These are phyloP conservation scores for Tetrapisispora taiwanensis DNA, from an alignment of 805 yeast genomes.

Conservation along the genomic window DNA sequence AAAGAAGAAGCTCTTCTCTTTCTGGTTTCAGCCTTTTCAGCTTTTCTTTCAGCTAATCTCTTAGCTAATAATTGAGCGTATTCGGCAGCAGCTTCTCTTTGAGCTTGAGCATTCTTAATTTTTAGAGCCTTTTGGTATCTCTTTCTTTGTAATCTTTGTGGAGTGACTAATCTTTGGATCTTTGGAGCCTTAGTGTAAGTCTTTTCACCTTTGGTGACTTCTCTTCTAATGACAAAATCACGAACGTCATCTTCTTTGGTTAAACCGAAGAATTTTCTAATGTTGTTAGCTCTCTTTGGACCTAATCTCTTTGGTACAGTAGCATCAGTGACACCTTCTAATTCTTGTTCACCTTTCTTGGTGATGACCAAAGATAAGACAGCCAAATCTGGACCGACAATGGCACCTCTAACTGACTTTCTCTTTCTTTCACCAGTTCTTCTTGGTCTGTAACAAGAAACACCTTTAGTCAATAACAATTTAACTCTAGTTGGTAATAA, in stretches of 20 bases:
- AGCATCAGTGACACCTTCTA: slow-evolving; percentile 90
- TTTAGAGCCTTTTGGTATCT: slow-evolving; percentile 89
- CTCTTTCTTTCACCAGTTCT: slow-evolving; percentile 99
- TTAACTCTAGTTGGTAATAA: slow-evolving; percentile 99
- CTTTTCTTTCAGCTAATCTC: slow-evolving; percentile 97
- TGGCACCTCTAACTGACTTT: slow-evolving; percentile 99
- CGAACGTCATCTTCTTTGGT: slow-evolving; percentile 40
- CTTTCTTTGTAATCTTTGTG: slow-evolving; percentile 98
- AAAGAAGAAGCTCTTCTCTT: slow-evolving; percentile 99
- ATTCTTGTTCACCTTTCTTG: slow-evolving; percentile 95
- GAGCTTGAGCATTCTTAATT: slow-evolving; percentile 94
- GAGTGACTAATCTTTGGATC: slow-evolving; percentile 98
- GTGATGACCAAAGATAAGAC: slow-evolving; percentile 86
- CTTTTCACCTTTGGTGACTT: slow-evolving; percentile 95
- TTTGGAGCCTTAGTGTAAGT: slow-evolving; percentile 99
- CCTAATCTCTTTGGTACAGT: slow-evolving; percentile 98
- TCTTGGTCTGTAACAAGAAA: slow-evolving; percentile 99
- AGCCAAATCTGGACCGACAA: slow-evolving; percentile 93
- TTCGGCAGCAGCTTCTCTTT: slow-evolving; percentile 99
- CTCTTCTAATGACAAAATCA: slow-evolving; percentile 95
- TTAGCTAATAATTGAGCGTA: slow-evolving; percentile 97
- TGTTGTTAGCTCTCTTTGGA: slow-evolving; percentile 99
- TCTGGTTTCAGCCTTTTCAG: slow-evolving; percentile 95
- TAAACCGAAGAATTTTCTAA: slow-evolving; percentile 97
- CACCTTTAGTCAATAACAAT: slow-evolving; percentile 84